These are phyloP conservation scores for Gremmenia infestans DNA, from an alignment of 2,329 filamentous ascomycete genomes.

Conservation along the genomic window DNA sequence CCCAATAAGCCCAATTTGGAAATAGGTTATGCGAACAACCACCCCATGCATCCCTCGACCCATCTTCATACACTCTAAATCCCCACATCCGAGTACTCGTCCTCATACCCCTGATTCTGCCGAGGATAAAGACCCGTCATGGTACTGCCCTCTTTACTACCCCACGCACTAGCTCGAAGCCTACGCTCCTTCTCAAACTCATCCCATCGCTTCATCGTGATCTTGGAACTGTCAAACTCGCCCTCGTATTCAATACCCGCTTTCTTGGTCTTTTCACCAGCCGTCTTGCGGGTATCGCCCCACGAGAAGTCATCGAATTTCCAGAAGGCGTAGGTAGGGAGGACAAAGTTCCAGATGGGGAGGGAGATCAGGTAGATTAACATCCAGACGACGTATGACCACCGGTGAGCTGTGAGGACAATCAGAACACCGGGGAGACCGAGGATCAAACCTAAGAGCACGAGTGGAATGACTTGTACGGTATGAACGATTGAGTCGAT, in stretches of 20 bases:
- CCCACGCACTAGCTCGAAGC: constrained; percentile 16
- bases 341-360: constrained; percentile 95
- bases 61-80: constrained; percentile 1
- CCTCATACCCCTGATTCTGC: constrained; percentile 16
- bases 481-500: constrained; percentile 78
- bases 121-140: constrained; percentile 8
- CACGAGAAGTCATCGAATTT: constrained; percentile 99
- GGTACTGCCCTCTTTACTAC: constrained; percentile 17
- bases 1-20: neutral
- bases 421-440: constrained; percentile 91
- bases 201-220: constrained; percentile 98
- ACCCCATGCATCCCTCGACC: constrained; percentile 1
- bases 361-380: constrained; percentile 88
- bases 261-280: constrained; percentile 83
- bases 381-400: constrained; percentile 95
- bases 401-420: constrained; percentile 85
- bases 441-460: constrained; percentile 84
- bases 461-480: constrained; percentile 82
- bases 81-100: constrained; percentile 24
- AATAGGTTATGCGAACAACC: neutral
- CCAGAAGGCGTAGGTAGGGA: constrained; percentile 95
- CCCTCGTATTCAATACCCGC: constrained; percentile 83
- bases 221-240: constrained; percentile 97
- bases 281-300: constrained; percentile 96
- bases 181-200: constrained; percentile 78